A percentile compares a stretch with the other conserved stretches of the same genome.
Conservation (phyloP, 202 grass and related monocot species). For the Eragrostis tef region DNA sequence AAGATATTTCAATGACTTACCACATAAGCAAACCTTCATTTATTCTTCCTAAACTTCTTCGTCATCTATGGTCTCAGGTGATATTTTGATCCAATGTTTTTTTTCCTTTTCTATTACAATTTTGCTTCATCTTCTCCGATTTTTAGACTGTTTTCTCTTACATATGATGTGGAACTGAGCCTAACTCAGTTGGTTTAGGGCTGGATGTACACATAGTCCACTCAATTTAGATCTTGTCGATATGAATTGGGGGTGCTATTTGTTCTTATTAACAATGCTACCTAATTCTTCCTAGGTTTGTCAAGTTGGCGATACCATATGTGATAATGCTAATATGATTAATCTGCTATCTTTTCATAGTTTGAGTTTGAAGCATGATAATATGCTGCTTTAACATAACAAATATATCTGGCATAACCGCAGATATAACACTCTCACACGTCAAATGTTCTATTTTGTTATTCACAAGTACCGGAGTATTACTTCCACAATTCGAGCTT, state of each 20-base stretch:
- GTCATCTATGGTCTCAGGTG: conserved; percentile 81
- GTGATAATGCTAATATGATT: background rate
- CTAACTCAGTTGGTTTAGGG: background rate
- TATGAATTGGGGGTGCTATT: background rate
- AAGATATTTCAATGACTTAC: conserved; percentile 43
- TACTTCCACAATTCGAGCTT: background rate
- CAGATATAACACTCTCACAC: background rate
- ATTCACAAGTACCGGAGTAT: conserved; percentile 13
- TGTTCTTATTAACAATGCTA: background rate
- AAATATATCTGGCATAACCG: background rate
- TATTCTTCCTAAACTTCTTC: conserved; percentile 74
- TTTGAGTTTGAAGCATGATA: conserved; percentile 6
- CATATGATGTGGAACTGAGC: background rate
- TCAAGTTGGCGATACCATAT: conserved; percentile 28
- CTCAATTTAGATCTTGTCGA: background rate
- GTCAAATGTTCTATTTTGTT: conserved; percentile 20
- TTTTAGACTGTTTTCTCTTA: conserved; percentile 8
- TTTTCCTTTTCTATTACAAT: background rate
- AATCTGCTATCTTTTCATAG: conserved; percentile 30
- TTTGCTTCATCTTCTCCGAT: background rate
- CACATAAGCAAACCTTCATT: conserved; percentile 69
- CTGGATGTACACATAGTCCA: background rate
- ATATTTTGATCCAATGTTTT: conserved; percentile 27
- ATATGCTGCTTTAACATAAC: background rate
- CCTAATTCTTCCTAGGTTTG: background rate